phyloP scores from a whole-genome alignment of 2,329 filamentous ascomycete genomes.

The Septoria petroselini region DNA sequence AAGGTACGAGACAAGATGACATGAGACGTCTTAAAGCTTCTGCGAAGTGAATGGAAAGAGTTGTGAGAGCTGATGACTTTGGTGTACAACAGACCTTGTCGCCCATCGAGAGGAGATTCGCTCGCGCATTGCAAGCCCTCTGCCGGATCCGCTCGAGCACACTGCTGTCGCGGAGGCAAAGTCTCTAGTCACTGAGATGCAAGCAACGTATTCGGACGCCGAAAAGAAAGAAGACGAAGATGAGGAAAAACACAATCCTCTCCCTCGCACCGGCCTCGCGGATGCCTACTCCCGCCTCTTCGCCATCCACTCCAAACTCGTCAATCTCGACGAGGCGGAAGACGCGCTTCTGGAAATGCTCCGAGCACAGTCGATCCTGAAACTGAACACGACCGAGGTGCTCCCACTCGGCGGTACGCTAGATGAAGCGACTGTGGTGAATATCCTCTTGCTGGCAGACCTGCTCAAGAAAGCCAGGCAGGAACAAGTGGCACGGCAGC shows the following conservation, averaged over 20 bases:
- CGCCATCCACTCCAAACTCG: constrained; percentile 6
- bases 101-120: constrained; percentile 5
- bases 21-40: too few relatives aligned
- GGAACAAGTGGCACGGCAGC: not conserved
- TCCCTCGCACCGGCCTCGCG: constrained; percentile 8
- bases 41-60: not conserved
- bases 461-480: constrained; percentile 2
- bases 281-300: constrained; percentile 14
- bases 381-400: not conserved
- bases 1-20: not conserved
- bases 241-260: not conserved
- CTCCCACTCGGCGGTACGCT: constrained; percentile 1
- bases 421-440: constrained; percentile 5
- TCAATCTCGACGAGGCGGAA: constrained; percentile 9
- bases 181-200: constrained; percentile 3
- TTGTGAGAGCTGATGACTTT: too few relatives aligned
- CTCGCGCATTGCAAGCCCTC: not conserved
- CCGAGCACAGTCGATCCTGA: not conserved
- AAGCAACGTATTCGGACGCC: not conserved
- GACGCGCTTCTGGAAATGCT: constrained; percentile 7
- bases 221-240: too few relatives aligned
- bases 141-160: constrained; percentile 2
- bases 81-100: too few relatives aligned
- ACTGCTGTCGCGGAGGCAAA: not conserved
- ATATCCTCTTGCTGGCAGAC: constrained; percentile 10